These are phyloP conservation scores for Akanthomyces muscarius DNA, from an alignment of 2,329 filamentous ascomycete genomes.

Conservation along the genomic window DNA sequence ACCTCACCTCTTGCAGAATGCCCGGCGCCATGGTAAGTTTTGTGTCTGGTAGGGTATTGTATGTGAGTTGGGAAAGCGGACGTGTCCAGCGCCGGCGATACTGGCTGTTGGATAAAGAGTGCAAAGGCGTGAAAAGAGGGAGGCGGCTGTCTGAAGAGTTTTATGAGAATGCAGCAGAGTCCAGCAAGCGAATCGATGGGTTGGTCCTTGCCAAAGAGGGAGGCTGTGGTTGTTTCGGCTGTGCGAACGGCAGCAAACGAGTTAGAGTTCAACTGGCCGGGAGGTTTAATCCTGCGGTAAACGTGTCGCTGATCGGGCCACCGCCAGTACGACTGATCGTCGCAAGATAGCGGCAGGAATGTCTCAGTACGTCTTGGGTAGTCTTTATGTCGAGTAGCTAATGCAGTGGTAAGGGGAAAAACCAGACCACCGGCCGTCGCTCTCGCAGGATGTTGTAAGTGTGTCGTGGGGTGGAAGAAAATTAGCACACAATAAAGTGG, in stretches of 20 bases:
- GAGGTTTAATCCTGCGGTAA: background rate
- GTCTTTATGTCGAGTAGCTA: background rate
- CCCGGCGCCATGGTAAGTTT: constrained; percentile 22
- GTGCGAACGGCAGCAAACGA: background rate
- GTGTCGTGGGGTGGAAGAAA: background rate
- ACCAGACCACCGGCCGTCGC: background rate
- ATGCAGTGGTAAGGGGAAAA: background rate
- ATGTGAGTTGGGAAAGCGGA: background rate
- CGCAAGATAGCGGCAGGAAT: background rate
- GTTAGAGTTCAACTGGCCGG: background rate
- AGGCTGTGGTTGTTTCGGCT: background rate
- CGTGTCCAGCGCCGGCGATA: background rate
- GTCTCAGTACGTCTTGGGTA: background rate
- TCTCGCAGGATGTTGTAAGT: background rate
- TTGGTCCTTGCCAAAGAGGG: background rate
- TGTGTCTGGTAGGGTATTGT: background rate
- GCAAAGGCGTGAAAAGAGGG: background rate
- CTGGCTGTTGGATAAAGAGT: background rate
- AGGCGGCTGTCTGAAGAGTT: no score
- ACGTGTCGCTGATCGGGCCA: background rate
- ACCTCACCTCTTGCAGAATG: constrained; percentile 10
- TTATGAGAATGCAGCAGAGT: background rate
- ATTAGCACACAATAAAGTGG: background rate
- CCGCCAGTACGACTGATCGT: background rate
- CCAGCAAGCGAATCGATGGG: background rate